Conservation (phyloP, 768 basidiomycete genomes). For the Trametes cubensis region DNA sequence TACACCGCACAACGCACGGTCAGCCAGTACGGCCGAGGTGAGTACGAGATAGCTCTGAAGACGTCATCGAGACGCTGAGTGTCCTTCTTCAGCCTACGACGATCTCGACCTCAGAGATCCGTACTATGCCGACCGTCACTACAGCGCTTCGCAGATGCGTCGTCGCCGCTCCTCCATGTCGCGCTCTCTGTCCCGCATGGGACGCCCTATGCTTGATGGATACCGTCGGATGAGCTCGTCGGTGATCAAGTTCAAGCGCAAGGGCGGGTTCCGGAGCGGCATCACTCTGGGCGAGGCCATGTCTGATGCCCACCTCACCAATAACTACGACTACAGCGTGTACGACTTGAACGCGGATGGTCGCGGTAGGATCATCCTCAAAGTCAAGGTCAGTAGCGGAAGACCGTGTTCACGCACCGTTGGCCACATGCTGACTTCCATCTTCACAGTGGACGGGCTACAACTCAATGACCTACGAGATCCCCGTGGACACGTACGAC, state of each 20-base stretch:
- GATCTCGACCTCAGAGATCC: constrained; percentile 51
- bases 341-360: constrained; percentile 68
- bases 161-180: constrained; percentile 53
- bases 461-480: constrained; percentile 69
- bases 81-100: constrained; percentile 50
- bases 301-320: constrained; percentile 60
- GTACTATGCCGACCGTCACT: constrained; percentile 46
- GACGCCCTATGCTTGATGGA: constrained; percentile 35
- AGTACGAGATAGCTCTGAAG: constrained; percentile 4
- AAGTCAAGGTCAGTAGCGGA: constrained; percentile 53
- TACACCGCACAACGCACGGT: constrained; percentile 38
- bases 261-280: constrained; percentile 64
- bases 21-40: constrained; percentile 30
- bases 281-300: constrained; percentile 73
- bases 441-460: constrained; percentile 67
- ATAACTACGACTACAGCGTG: constrained; percentile 61
- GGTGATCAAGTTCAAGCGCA: constrained; percentile 74
- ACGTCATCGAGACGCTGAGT: constrained; percentile 6
- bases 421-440: constrained; percentile 8
- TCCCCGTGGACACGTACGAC: constrained; percentile 69
- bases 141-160: constrained; percentile 10
- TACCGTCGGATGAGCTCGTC: constrained; percentile 52
- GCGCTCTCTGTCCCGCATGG: constrained; percentile 22
- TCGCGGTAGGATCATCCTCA: constrained; percentile 60
- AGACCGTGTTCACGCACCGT: neutral